phyloP scores from a whole-genome alignment of 164 flowering plant species.

The Malania oleifera region DNA sequence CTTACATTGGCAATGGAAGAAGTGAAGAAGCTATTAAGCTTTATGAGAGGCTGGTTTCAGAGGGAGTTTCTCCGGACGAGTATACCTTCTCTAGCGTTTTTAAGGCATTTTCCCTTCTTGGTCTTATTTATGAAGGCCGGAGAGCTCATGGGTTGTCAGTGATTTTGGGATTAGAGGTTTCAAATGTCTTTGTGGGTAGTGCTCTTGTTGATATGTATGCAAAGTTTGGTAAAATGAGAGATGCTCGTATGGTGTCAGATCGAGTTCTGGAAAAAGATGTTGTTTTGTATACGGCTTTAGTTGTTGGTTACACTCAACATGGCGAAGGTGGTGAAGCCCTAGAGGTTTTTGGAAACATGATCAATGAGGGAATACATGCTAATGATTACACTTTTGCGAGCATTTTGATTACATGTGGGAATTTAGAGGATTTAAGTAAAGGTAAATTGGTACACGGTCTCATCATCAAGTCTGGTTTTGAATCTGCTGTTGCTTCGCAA shows the following conservation, averaged over 20 bases:
- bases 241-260: constrained; percentile 35
- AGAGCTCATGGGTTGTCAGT: constrained; percentile 46
- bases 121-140: constrained; percentile 27
- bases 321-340: constrained; percentile 41
- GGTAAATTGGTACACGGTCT: constrained; percentile 49
- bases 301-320: constrained; percentile 50
- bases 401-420: constrained; percentile 45
- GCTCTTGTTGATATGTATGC: constrained; percentile 61
- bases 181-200: constrained; percentile 46
- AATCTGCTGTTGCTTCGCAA: constrained; percentile 32
- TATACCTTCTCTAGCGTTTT: constrained; percentile 42
- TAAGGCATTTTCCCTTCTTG: constrained; percentile 42
- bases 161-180: constrained; percentile 39
- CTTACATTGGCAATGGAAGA: constrained; percentile 20
- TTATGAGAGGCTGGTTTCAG: constrained; percentile 30
- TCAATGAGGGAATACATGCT: constrained; percentile 28
- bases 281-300: constrained; percentile 48
- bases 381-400: constrained; percentile 54
- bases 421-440: constrained; percentile 24
- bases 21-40: constrained; percentile 33
- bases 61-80: constrained; percentile 37
- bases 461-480: constrained; percentile 36
- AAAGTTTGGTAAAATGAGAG: constrained; percentile 39
- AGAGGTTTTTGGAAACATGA: constrained; percentile 36
- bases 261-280: constrained; percentile 44